Conservation (phyloP, 495 filamentous ascomycete genomes). For the Articulospora tetracladia region DNA sequence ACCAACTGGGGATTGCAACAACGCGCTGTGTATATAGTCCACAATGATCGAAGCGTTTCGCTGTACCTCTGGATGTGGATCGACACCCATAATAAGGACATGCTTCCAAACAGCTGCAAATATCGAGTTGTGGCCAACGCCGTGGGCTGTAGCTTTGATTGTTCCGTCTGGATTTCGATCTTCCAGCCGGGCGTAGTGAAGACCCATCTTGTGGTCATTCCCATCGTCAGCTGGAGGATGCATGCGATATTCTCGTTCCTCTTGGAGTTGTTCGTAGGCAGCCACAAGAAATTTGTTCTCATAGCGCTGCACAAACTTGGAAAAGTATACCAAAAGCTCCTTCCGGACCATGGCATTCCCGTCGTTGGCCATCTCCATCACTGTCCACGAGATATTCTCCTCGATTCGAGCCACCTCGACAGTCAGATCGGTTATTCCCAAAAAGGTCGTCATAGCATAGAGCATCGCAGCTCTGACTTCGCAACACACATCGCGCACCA, state of each 20-base stretch:
- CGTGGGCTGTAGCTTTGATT: conserved; percentile 42
- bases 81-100: conserved; percentile 81
- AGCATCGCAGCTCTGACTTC: conserved; percentile 93
- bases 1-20: conserved; percentile 75
- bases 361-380: conserved; percentile 84
- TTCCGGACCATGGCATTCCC: conserved; percentile 90
- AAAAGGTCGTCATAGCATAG: conserved; percentile 86
- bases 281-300: conserved; percentile 89
- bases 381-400: conserved; percentile 77
- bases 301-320: conserved; percentile 84
- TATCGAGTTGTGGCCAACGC: conserved; percentile 78
- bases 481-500: conserved; percentile 85
- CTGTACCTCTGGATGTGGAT: conserved; percentile 92
- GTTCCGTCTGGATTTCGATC: conserved; percentile 46
- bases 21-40: conserved; percentile 73
- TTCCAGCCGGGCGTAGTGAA: conserved; percentile 46
- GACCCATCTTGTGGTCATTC: conserved; percentile 50
- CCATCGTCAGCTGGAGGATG: conserved; percentile 47
- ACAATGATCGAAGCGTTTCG: conserved; percentile 75
- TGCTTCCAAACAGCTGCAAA: conserved; percentile 95
- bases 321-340: conserved; percentile 90
- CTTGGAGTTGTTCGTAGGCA: conserved; percentile 84
- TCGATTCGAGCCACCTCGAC: conserved; percentile 87
- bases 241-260: conserved; percentile 69
- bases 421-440: conserved; percentile 90